Percentiles rank a stretch among this genome's conserved stretches.
Evolutionary conservation across 2,329 filamentous ascomycete species (phyloP).

Genomic region (Endothia cerciana): DNA sequence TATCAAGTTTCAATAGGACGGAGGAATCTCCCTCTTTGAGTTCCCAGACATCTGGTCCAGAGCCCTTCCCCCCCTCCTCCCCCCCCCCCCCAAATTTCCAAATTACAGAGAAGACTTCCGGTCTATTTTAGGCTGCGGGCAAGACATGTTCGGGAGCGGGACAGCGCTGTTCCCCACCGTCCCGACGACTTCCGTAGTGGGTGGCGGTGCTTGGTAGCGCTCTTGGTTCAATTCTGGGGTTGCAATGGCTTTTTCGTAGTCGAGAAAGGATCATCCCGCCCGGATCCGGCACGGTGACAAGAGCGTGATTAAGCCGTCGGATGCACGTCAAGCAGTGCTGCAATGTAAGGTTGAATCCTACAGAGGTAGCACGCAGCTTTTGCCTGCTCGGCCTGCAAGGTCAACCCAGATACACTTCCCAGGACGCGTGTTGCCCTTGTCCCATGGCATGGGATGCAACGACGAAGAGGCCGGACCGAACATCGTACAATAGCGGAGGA

Average conservation of each 20-base stretch:
- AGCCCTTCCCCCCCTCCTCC: background rate
- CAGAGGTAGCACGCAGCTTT: background rate
- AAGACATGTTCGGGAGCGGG: conserved; percentile 1
- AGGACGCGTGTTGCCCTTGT: background rate
- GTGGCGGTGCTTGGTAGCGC: too few species aligned
- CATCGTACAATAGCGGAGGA: conserved; percentile 15
- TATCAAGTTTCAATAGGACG: conserved; percentile 8
- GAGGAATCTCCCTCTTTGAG: conserved; percentile 3
- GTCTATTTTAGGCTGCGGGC: conserved; percentile 2
- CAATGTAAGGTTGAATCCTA: background rate
- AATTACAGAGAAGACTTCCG: too few species aligned
- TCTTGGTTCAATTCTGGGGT: too few species aligned
- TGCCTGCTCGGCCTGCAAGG: background rate
- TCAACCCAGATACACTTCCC: conserved; percentile 6
- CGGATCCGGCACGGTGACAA: background rate
- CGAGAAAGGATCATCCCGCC: background rate
- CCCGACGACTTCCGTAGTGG: too few species aligned
- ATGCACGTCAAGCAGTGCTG: background rate
- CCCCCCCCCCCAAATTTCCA: background rate
- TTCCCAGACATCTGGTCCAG: background rate
- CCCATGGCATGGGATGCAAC: background rate
- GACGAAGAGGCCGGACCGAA: conserved; percentile 8
- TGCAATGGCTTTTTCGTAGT: too few species aligned
- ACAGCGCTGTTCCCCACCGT: background rate
- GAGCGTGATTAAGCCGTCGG: background rate